Conservation (phyloP, 225 moss, liverwort and hornwort genomes). For the Pseudisothecium myosuroides region DNA sequence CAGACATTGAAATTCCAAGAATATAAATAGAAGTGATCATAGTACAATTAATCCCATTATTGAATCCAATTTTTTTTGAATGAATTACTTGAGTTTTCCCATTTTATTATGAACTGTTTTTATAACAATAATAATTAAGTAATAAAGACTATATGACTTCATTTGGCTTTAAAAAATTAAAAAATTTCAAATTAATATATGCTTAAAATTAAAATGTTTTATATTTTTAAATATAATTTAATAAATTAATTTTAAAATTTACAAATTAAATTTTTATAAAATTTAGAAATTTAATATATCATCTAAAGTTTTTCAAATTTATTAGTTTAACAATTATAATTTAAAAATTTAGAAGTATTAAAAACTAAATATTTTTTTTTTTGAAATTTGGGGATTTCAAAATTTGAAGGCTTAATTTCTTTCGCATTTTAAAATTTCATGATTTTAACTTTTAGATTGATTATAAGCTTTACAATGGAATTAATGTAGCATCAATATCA, state of each 20-base stretch:
- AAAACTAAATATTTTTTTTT: too few species aligned
- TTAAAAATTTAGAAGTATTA: not conserved
- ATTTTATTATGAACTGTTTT: not conserved
- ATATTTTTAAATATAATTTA: too few species aligned
- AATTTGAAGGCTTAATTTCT: too few species aligned
- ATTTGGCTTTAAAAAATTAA: not conserved
- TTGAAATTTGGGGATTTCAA: too few species aligned
- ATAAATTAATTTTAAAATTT: not conserved
- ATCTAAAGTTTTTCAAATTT: not conserved
- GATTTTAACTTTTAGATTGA: too few species aligned
- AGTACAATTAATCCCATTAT: not conserved
- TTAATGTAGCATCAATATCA: too few species aligned
- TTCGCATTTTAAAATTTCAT: too few species aligned
- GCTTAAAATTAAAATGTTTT: too few species aligned
- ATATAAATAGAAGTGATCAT: not conserved
- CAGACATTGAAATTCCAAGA: not conserved
- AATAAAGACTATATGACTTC: not conserved
- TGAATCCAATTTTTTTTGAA: not conserved
- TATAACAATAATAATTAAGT: not conserved
- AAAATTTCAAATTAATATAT: too few species aligned
- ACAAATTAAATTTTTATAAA: not conserved
- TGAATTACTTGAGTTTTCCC: not conserved
- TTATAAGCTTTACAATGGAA: too few species aligned
- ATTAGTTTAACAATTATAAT: not conserved
- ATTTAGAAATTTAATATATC: not conserved